A percentile compares a stretch with the other conserved stretches of the same genome.
phyloP scores from a whole-genome alignment of 352 stramenopile genomes.

The Pythium phragmiticola region DNA sequence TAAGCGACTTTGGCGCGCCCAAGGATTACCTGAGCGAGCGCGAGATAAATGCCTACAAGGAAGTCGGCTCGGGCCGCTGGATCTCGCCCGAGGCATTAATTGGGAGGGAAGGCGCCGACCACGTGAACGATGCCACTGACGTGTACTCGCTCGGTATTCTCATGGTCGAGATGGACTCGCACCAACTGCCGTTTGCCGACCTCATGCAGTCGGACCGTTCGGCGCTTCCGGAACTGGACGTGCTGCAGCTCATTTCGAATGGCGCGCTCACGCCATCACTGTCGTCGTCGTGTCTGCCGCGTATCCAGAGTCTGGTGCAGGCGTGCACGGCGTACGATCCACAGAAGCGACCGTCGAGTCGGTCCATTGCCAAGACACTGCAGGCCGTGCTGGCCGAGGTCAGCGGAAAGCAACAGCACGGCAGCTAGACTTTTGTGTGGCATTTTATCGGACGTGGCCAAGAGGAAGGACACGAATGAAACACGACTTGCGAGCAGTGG shows the following conservation, averaged over 20 bases:
- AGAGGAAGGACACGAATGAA: background rate
- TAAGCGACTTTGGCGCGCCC: slow-evolving; percentile 64
- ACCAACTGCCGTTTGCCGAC: slow-evolving; percentile 68
- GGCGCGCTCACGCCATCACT: slow-evolving; percentile 57
- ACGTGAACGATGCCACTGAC: slow-evolving; percentile 44
- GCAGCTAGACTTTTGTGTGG: background rate
- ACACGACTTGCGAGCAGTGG: no score
- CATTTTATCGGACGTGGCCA: slow-evolving; percentile 3
- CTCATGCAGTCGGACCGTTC: slow-evolving; percentile 60
- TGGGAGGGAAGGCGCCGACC: slow-evolving; percentile 40
- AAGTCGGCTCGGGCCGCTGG: slow-evolving; percentile 66
- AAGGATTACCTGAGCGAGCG: slow-evolving; percentile 55
- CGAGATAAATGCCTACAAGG: slow-evolving; percentile 61
- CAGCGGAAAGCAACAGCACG: slow-evolving; percentile 6
- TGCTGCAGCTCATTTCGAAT: slow-evolving; percentile 66
- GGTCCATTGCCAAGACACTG: slow-evolving; percentile 18
- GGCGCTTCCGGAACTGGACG: slow-evolving; percentile 54
- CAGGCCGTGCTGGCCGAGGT: slow-evolving; percentile 19
- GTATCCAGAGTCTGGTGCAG: slow-evolving; percentile 45
- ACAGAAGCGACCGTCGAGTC: slow-evolving; percentile 32
- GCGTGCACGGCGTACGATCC: slow-evolving; percentile 35
- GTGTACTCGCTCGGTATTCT: slow-evolving; percentile 73
- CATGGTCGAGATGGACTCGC: slow-evolving; percentile 69
- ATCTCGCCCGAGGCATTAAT: slow-evolving; percentile 69
- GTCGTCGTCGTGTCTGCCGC: slow-evolving; percentile 44